phyloP scores from a whole-genome alignment of 306 rosid species.

The Vigna hirtella region DNA sequence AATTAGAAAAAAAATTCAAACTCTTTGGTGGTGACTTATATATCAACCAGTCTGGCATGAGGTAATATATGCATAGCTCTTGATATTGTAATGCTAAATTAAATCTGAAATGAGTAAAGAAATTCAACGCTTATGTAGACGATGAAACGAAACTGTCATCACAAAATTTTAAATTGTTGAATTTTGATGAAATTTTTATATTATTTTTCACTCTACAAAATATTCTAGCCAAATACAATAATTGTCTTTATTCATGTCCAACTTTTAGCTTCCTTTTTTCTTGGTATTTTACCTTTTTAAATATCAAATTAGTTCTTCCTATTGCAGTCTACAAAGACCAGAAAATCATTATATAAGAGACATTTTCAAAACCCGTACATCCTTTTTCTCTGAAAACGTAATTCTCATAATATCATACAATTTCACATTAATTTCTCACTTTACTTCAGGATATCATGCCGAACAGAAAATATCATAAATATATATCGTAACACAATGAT shows the following conservation, averaged over 20 bases:
- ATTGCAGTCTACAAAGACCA: background rate
- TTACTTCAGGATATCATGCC: background rate
- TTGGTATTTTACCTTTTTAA: background rate
- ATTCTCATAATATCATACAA: background rate
- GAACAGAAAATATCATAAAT: background rate
- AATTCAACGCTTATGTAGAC: background rate
- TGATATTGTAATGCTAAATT: background rate
- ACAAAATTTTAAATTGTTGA: background rate
- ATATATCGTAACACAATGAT: background rate
- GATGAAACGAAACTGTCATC: background rate
- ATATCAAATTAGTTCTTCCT: background rate
- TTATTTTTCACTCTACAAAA: conserved; percentile 8
- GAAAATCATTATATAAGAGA: background rate
- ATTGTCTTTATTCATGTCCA: background rate
- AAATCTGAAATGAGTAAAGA: background rate
- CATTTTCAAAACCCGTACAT: background rate
- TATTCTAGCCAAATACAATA: background rate
- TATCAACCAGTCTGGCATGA: background rate
- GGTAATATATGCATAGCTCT: background rate
- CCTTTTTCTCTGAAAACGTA: background rate
- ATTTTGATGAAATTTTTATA: background rate
- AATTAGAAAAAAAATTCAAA: too few relatives aligned
- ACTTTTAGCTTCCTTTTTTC: background rate
- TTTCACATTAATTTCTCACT: background rate
- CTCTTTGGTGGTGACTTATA: background rate